Conservation (phyloP, 352 stramenopile species). For the Globisporangium apiculatum region DNA sequence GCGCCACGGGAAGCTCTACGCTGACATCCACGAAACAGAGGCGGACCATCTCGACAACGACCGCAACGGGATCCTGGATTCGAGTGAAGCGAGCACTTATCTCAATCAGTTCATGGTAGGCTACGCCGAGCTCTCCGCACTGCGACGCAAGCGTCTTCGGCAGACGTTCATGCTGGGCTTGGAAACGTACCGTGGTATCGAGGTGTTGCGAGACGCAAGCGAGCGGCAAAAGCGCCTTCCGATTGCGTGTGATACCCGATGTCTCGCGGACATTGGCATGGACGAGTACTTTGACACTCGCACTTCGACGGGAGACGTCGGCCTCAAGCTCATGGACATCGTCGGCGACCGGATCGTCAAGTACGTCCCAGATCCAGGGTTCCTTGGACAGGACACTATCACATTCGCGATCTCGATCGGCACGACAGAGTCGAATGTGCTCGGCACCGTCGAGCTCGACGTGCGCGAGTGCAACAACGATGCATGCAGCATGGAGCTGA, state of each 20-base stretch:
- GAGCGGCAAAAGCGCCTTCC: constrained; percentile 46
- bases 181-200: constrained; percentile 30
- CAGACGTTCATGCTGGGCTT: constrained; percentile 45
- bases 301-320: constrained; percentile 33
- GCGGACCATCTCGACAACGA: constrained; percentile 60
- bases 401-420: constrained; percentile 51
- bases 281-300: constrained; percentile 55
- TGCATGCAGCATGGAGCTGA: constrained; percentile 18
- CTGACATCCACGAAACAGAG: constrained; percentile 44
- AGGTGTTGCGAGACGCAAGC: constrained; percentile 40
- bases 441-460: constrained; percentile 47
- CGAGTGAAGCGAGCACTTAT: constrained; percentile 44
- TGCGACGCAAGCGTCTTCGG: constrained; percentile 33
- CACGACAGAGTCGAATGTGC: constrained; percentile 29
- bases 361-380: constrained; percentile 48
- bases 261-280: constrained; percentile 29
- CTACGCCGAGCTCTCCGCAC: constrained; percentile 33
- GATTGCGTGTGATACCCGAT: constrained; percentile 44
- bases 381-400: constrained; percentile 43
- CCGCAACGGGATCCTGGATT: constrained; percentile 45
- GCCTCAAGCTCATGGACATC: constrained; percentile 35
- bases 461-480: constrained; percentile 49
- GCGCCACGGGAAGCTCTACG: constrained; percentile 59
- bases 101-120: constrained; percentile 39
- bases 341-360: constrained; percentile 35